Evolutionary conservation across 352 stramenopile species (phyloP), one percentile per base, ranked within the genome.

Genomic region (Pythium periplocum): DNA sequence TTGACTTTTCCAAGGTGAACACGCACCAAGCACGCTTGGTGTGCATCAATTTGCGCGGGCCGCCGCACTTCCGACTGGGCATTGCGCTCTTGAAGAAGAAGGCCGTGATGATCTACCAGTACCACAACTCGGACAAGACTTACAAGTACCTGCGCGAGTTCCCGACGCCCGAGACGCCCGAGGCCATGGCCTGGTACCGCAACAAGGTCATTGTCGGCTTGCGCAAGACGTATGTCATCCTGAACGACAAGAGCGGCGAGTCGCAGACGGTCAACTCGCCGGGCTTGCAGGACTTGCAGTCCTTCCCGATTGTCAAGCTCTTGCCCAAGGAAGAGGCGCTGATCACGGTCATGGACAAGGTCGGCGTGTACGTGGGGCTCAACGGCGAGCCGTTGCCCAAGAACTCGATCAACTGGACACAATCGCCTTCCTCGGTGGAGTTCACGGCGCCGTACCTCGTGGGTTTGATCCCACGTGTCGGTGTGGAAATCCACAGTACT

Each of bases 161-260:
- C 49, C 48, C 66, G 30, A 88, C 81, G 1, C 71, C 85, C 44
- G 79, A 93, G 17, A 62, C 90, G 4, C 78, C 84, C 4, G 83
- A 93, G 60, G 70, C 71, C 46, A 91, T 95, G 55, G 69, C 69
- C n/a, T 95, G 84, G 84, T 95, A 95, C 64, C 68, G 84, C 12
- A 95, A 93, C 71, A 95, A 95, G 63, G 75, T 95, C 36, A 69
- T 93, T 26, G 83, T 88, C 3, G 84, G 84, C 34, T 87, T 75
- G 54, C 61, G 78, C 36, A 86, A 87, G 45, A 69, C 86, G 48
- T 95, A 95, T 57, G 78, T 66, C 42, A 62, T 95, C 39, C 61
- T 95, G 3, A 93, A 95, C 55, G 84, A 95, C 60, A 90, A 87
- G 59, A 84, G 73, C 31, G 84, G 82, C 30, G 84, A 93, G 48